Evolutionary conservation across 495 filamentous ascomycete genomes (phyloP), one percentile per base, ranked within the genome.

Genomic region (Penicillium riverlandense): DNA sequence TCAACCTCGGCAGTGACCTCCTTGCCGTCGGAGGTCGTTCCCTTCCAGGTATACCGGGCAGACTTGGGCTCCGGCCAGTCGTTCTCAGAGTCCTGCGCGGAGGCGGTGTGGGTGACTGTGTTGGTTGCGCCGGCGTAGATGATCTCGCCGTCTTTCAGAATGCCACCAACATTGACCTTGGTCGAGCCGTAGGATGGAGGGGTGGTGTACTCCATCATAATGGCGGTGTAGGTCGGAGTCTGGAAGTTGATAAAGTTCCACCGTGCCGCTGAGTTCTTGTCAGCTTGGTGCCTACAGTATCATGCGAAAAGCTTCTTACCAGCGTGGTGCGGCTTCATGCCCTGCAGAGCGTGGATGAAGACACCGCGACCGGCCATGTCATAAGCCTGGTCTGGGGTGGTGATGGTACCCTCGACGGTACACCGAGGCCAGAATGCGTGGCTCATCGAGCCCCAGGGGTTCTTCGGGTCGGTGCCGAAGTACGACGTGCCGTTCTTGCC

Each of bases 271-370:
- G 54, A 9, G 31, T 28, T 37, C 3, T 40, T 10, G 40, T 57
- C 44, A 57, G 45, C 6, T 22, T 22, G 22, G 0, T 22, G 4
- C 4, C 22, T 6, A 22, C 22, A 22, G 22, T 22, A 22, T 22
- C 2, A 22, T 22, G 22, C 22, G 22, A 22, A 22, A 22, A 22
- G 12, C n/a, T 29, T 53, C 70, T 45, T 76, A 86, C 83, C 83
- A 34, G 89, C 89, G 66, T 97, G 94, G 61, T 98, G 92, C 11
- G 92, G 92, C 74, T 97, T 98, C 94, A 97, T 97, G 51, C 89
- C 92, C 63, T 98, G 92, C 33, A 97, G 71, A 29, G 88, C 89
- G 62, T 88, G 82, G 50, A 80, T 71, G 63, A 89, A 86, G 49
- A 94, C 66, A 16, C 79, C 89, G 47, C 70, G 77, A 35, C 92